Evolutionary conservation across 495 filamentous ascomycete genomes (phyloP).

Genomic region (Aspergillus olivimuriae): DNA sequence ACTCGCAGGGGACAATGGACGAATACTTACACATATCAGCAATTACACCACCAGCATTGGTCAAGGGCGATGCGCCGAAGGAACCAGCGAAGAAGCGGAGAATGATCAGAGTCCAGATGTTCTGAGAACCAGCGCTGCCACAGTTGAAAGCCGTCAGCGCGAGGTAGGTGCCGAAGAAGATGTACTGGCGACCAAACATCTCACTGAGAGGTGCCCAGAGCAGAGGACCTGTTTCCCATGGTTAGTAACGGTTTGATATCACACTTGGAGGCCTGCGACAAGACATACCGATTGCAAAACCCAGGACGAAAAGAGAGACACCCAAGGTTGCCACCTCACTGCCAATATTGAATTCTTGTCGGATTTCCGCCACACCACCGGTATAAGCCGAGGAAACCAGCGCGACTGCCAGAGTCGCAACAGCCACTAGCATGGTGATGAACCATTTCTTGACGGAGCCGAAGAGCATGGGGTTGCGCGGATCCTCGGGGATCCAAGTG

Average conservation of each 20-base stretch:
- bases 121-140: conserved; percentile 54
- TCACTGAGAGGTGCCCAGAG: conserved; percentile 64
- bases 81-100: conserved; percentile 73
- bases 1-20: too few relatives aligned
- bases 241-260: conserved; percentile 15
- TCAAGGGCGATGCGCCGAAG: conserved; percentile 69
- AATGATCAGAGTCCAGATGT: conserved; percentile 60
- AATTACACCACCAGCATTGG: conserved; percentile 69
- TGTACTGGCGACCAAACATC: conserved; percentile 64
- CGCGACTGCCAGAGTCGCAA: conserved; percentile 66
- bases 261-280: neutral
- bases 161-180: conserved; percentile 59
- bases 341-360: conserved; percentile 51
- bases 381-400: conserved; percentile 74
- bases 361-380: conserved; percentile 60
- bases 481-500: conserved; percentile 66
- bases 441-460: conserved; percentile 57
- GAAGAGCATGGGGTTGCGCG: conserved; percentile 67
- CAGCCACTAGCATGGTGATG: conserved; percentile 57
- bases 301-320: conserved; percentile 68
- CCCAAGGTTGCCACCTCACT: conserved; percentile 58
- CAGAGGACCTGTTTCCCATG: conserved; percentile 39
- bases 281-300: conserved; percentile 57
- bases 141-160: conserved; percentile 65
- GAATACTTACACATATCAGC: conserved; percentile 79